Evolutionary conservation across 371 early-diverging fungal genomes (phyloP), one percentile per base, ranked within the genome.

Genomic region (Haplosporangium sp.): DNA sequence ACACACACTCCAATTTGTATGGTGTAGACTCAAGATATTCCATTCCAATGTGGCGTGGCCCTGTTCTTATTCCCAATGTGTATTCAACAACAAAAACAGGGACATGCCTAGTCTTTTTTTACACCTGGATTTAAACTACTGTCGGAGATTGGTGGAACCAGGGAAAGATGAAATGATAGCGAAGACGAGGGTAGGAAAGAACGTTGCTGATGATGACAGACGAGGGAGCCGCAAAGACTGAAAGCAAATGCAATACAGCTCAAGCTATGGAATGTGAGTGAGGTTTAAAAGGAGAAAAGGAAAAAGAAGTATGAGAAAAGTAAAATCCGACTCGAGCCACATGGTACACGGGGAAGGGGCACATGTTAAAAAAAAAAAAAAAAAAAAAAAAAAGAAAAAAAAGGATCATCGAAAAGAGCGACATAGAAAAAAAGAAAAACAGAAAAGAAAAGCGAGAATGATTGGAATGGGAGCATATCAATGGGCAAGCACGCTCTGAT

Each of bases 201-300:
- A 29, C 4, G 29, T 2, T 29, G 29, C 1, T 29, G 29, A 29
- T 29, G 29, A 29, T 29, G 29, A 29, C 29, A 29, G 29, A 29
- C 4, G 29, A 29, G 29, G 29, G 4, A 4, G 29, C 29, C 29
- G 29, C 29, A 21, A 42, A 54, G 42, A 51, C 9, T 37, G 53
- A 6, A 53, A 2, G 21, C 13, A 2, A 53, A 21, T 20, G 7
- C 4, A 23, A 20, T 23, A 8, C 7, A 21, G 12, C 12, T 53
- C 20, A 21, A 52, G 23, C 1, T 11, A 8, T 18, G 53, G 53
- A 23, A 2, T 20, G 53, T 51, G 55, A 11, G 8, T 36, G 60
- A 60, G 43, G 20, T 14, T 50, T 37, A 50, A 38, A 43, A 36
- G 18, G 50, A 43, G 48, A 36, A 20, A 14, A 60, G 51, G 50